Evolutionary conservation across 2,329 filamentous ascomycete genomes (phyloP).

Genomic region (Shiraia sp.): DNA sequence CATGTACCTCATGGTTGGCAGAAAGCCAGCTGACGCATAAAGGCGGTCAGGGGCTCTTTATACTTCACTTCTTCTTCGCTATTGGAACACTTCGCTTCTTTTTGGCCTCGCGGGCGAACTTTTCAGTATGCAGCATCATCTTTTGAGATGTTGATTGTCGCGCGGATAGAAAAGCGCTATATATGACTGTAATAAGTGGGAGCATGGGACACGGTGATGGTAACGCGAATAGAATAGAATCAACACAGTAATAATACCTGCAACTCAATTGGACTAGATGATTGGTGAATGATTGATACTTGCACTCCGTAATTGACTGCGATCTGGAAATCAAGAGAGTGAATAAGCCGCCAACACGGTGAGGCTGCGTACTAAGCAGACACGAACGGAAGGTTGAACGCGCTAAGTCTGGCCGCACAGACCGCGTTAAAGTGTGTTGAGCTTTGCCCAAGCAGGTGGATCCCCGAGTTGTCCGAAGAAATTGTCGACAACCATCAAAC

Average conservation of each 20-base stretch:
- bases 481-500: slow-evolving; percentile 28
- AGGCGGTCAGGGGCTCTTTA: slow-evolving; percentile 3
- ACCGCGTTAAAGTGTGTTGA: slow-evolving; percentile 4
- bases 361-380: neutral
- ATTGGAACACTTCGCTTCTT: slow-evolving; percentile 2
- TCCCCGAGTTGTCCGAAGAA: slow-evolving; percentile 27
- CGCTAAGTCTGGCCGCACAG: slow-evolving; percentile 13
- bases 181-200: slow-evolving; percentile 33
- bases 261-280: no score
- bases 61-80: slow-evolving; percentile 5
- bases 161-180: slow-evolving; percentile 19
- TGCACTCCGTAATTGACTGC: no score
- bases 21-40: slow-evolving; percentile 67
- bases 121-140: slow-evolving; percentile 15
- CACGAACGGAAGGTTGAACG: slow-evolving; percentile 2
- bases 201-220: slow-evolving; percentile 21
- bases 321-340: no score
- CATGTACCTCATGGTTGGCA: slow-evolving; percentile 96
- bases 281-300: no score
- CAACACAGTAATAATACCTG: slow-evolving; percentile 1
- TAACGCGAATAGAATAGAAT: slow-evolving; percentile 18
- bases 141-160: slow-evolving; percentile 18
- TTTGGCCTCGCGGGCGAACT: slow-evolving; percentile 19
- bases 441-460: slow-evolving; percentile 17
- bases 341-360: neutral